These are phyloP conservation scores for Darksidea phi DNA, from an alignment of 495 filamentous ascomycete species.

Conservation along the genomic window DNA sequence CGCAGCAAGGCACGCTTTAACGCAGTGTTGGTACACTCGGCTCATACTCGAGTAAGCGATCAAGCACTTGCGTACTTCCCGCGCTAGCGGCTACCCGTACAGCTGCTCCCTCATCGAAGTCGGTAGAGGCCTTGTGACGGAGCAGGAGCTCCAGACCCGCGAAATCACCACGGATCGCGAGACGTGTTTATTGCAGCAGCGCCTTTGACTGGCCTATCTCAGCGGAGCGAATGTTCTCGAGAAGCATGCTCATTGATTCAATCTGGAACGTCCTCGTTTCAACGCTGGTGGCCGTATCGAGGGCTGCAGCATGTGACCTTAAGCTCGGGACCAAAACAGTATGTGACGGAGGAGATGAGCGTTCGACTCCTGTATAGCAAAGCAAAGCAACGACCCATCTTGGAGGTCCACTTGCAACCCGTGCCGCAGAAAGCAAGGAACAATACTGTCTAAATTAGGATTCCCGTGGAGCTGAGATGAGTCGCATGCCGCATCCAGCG, in stretches of 20 bases:
- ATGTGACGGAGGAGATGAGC: background rate
- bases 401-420: background rate
- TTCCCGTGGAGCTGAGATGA: background rate
- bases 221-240: background rate
- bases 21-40: background rate
- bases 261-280: background rate
- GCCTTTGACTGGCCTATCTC: slow-evolving; percentile 2
- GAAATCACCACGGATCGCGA: background rate
- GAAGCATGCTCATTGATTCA: background rate
- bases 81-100: background rate
- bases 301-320: background rate
- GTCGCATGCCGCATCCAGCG: slow-evolving; percentile 1
- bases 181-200: background rate
- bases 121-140: background rate
- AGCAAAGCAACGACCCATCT: background rate
- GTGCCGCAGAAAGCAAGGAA: background rate
- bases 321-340: background rate
- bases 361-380: background rate
- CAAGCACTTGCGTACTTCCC: background rate
- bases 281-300: background rate
- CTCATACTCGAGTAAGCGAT: background rate
- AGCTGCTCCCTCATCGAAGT: background rate
- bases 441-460: background rate
- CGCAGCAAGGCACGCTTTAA: background rate
- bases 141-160: background rate